A percentile compares a stretch with the other conserved stretches of the same genome.
Conservation (phyloP, 164 flowering plant genomes). For the Annona squamosa region DNA sequence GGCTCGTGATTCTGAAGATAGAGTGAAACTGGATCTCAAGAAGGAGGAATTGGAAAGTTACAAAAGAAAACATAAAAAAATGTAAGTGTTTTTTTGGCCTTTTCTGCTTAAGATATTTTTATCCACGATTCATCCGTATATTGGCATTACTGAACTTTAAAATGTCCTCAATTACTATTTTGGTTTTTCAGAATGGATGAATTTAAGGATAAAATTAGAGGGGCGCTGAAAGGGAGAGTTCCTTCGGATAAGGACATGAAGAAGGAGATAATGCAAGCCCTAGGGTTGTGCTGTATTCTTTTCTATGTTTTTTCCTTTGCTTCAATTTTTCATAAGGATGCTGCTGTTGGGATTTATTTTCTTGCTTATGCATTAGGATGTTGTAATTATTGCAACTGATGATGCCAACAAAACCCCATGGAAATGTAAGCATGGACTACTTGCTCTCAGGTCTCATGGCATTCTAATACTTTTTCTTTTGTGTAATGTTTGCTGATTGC, state of each 20-base stretch:
- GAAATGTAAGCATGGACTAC: too few species aligned
- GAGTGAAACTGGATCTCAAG: conserved; percentile 59
- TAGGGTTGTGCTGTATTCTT: conserved; percentile 33
- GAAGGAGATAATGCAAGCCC: conserved; percentile 56
- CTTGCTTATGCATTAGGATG: too few species aligned
- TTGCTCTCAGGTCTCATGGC: too few species aligned
- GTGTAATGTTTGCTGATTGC: too few species aligned
- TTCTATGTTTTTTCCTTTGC: not conserved
- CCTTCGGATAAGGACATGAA: conserved; percentile 85
- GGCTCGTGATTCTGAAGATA: conserved; percentile 69
- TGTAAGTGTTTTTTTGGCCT: conserved; percentile 33
- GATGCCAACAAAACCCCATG: too few species aligned
- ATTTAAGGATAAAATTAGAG: conserved; percentile 58
- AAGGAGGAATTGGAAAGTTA: conserved; percentile 63
- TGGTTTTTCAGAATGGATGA: conserved; percentile 68
- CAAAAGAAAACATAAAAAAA: conserved; percentile 64
- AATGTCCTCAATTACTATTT: conserved; percentile 11
- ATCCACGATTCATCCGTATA: not conserved
- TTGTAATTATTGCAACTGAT: too few species aligned
- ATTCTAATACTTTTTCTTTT: too few species aligned
- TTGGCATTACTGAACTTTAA: not conserved
- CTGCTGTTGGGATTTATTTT: too few species aligned
- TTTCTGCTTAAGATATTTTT: not conserved
- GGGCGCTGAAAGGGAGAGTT: conserved; percentile 82
- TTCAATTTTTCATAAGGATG: not conserved